Conservation (phyloP, 2,329 filamentous ascomycete genomes). For the Fusarium sp. region DNA sequence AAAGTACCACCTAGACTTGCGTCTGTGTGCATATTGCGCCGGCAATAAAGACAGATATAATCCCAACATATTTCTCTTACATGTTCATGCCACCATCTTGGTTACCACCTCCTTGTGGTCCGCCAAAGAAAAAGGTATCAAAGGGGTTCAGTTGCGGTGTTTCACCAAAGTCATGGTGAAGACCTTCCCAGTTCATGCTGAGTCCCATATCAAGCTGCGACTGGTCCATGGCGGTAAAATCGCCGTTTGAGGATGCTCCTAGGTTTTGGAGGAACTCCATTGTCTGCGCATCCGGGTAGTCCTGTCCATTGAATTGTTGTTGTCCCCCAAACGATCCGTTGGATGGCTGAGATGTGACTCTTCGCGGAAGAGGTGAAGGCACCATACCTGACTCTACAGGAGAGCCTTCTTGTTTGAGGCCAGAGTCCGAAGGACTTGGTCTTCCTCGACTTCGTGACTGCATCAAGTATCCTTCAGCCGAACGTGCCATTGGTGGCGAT, state of each 20-base stretch:
- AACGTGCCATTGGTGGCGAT: constrained; percentile 54
- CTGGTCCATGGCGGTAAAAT: constrained; percentile 53
- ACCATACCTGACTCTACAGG: constrained; percentile 57
- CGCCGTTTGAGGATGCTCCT: constrained; percentile 49
- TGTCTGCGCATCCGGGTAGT: constrained; percentile 61
- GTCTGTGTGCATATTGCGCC: constrained; percentile 34
- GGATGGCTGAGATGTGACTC: constrained; percentile 51
- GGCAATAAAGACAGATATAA: constrained; percentile 27
- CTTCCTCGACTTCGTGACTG: constrained; percentile 46
- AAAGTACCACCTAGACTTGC: constrained; percentile 32
- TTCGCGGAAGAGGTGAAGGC: constrained; percentile 56
- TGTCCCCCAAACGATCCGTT: constrained; percentile 49
- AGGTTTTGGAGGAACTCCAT: constrained; percentile 66
- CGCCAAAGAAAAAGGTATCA: constrained; percentile 79
- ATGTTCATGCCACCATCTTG: constrained; percentile 45
- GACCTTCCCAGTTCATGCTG: constrained; percentile 72
- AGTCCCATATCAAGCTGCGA: constrained; percentile 72
- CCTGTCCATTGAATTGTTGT: constrained; percentile 51
- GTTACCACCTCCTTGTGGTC: constrained; percentile 52
- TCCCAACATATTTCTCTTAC: constrained; percentile 24
- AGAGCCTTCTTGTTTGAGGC: constrained; percentile 47
- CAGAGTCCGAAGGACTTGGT: constrained; percentile 47
- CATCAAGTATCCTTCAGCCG: constrained; percentile 48
- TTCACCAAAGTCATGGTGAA: constrained; percentile 72
- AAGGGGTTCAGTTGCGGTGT: constrained; percentile 73